These are phyloP conservation scores for Exophiala bonariae DNA, from an alignment of 2,329 filamentous ascomycete species.

Conservation along the genomic window DNA sequence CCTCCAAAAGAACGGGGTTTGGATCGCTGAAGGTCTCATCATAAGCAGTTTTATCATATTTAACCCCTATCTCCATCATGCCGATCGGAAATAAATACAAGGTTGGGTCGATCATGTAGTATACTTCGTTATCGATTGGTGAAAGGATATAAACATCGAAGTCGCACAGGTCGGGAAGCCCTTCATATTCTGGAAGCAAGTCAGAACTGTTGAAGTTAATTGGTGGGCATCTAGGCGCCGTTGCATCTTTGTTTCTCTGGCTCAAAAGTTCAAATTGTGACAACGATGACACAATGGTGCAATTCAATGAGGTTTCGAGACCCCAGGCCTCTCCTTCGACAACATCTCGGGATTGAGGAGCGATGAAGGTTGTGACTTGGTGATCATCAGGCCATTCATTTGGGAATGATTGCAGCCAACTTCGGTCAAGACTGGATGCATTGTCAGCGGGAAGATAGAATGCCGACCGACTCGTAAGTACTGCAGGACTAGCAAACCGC, in stretches of 20 bases:
- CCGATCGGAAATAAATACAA: neutral
- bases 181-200: neutral
- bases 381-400: constrained; percentile 3
- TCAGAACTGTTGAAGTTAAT: constrained; percentile 3
- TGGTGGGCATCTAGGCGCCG: neutral
- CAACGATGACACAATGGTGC: neutral
- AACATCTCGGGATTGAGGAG: neutral
- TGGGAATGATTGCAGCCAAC: constrained; percentile 1
- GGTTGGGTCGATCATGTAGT: neutral
- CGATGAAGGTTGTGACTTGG: neutral
- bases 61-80: constrained; percentile 5
- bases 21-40: constrained; percentile 1
- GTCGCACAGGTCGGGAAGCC: constrained; percentile 7
- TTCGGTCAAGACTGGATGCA: neutral
- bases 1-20: neutral
- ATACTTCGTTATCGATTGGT: neutral
- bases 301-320: neutral
- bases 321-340: constrained; percentile 1
- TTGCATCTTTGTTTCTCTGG: constrained; percentile 1
- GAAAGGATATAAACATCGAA: constrained; percentile 2
- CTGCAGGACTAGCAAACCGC: neutral
- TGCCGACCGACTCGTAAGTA: neutral
- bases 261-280: constrained; percentile 2
- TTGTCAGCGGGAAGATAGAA: constrained; percentile 6
- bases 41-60: neutral